phyloP scores from a whole-genome alignment of 106 monocot species.

The Triglochin maritima region DNA sequence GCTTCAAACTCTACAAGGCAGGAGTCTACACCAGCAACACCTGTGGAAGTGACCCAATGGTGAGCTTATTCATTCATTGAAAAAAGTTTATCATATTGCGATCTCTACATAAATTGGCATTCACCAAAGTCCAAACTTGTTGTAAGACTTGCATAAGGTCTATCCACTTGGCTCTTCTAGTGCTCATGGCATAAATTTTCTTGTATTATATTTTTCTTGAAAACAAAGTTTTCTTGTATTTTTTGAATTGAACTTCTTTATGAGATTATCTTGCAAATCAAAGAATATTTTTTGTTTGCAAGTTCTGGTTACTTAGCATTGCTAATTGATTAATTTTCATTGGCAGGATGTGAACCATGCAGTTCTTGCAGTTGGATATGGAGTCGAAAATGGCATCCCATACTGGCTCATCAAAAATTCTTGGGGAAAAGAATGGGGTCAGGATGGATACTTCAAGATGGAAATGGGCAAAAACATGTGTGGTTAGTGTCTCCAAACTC shows the following conservation, averaged over 20 bases:
- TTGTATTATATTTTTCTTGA: no score
- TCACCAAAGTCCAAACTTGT: no score
- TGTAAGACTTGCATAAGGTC: no score
- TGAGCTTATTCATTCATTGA: constrained; percentile 13
- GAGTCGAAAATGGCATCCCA: constrained; percentile 22
- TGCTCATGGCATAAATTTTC: no score
- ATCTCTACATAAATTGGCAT: not conserved
- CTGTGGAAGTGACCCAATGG: constrained; percentile 62
- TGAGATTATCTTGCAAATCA: no score
- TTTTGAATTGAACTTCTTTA: no score
- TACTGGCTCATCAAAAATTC: constrained; percentile 34
- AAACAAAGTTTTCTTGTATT: no score
- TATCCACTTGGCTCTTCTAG: no score
- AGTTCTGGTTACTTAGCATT: no score
- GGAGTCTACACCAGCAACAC: constrained; percentile 72
- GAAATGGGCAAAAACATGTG: constrained; percentile 98
- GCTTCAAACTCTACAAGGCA: constrained; percentile 66
- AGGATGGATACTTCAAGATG: constrained; percentile 95
- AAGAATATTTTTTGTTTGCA: no score
- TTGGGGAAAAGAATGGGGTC: constrained; percentile 47
- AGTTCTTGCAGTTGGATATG: constrained; percentile 28
- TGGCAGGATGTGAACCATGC: constrained; percentile 30
- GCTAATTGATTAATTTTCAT: no score
- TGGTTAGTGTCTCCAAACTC: constrained; percentile 35
- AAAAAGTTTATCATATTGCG: no score